Conservation (phyloP, 192 early-diverging fungal species). For the Rhizoclosmatium globosum region DNA sequence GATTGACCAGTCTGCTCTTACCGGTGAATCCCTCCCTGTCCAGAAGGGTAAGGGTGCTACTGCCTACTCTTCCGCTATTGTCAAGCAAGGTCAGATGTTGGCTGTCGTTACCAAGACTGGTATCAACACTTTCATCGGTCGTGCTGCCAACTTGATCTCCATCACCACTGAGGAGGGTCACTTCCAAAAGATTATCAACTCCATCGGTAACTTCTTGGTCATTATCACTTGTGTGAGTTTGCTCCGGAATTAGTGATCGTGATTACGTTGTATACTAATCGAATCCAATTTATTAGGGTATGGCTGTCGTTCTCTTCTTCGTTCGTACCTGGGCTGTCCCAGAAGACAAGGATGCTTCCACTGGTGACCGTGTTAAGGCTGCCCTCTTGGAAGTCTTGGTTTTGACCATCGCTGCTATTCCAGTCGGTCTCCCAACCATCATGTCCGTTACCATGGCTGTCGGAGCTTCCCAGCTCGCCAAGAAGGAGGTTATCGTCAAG, state of each 20-base stretch:
- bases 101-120: slow-evolving; percentile 95
- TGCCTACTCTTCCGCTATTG: slow-evolving; percentile 91
- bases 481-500: slow-evolving; percentile 90
- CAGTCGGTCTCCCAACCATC: slow-evolving; percentile 95
- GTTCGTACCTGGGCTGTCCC: slow-evolving; percentile 10
- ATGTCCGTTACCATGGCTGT: slow-evolving; percentile 95
- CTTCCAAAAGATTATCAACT: slow-evolving; percentile 95
- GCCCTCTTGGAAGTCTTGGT: slow-evolving; percentile 78
- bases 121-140: slow-evolving; percentile 92
- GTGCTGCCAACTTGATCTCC: slow-evolving; percentile 91
- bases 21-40: too few relatives aligned
- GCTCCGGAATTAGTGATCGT: neutral
- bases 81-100: too few relatives aligned
- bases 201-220: slow-evolving; percentile 93
- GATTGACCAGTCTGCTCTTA: too few relatives aligned
- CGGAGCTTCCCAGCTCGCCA: slow-evolving; percentile 92
- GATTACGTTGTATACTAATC: neutral
- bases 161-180: slow-evolving; percentile 93
- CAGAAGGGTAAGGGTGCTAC: slow-evolving; percentile 84
- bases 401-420: slow-evolving; percentile 98
- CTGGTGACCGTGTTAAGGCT: slow-evolving; percentile 14
- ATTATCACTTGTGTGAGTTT: slow-evolving; percentile 63
- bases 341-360: neutral
- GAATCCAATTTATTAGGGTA: neutral
- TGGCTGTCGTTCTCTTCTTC: slow-evolving; percentile 10